A percentile compares a stretch with the other conserved stretches of the same genome.
These are phyloP conservation scores for Alternaria dauci DNA, from an alignment of 2,329 filamentous ascomycete genomes.

Conservation along the genomic window DNA sequence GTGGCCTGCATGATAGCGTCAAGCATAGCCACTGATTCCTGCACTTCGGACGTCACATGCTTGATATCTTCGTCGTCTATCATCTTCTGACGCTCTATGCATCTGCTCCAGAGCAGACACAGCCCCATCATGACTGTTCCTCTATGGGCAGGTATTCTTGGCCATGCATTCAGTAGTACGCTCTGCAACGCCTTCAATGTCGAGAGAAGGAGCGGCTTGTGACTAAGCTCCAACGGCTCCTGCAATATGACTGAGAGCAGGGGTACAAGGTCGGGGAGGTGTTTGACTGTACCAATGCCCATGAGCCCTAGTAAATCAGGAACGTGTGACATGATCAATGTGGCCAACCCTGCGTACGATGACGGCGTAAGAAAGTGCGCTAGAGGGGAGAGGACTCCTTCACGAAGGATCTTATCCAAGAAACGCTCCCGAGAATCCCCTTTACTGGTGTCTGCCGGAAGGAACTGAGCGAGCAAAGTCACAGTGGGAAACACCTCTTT, in stretches of 20 bases:
- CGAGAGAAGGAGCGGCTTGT: slow-evolving; percentile 62
- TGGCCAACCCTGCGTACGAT: slow-evolving; percentile 65
- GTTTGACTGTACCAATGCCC: slow-evolving; percentile 70
- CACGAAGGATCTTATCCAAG: slow-evolving; percentile 57
- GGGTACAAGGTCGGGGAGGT: slow-evolving; percentile 74
- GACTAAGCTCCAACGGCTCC: slow-evolving; percentile 71
- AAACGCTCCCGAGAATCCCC: slow-evolving; percentile 29
- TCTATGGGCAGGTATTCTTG: slow-evolving; percentile 69
- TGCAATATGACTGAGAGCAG: slow-evolving; percentile 71
- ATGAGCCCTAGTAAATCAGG: slow-evolving; percentile 62
- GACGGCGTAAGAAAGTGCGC: slow-evolving; percentile 61
- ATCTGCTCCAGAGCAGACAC: slow-evolving; percentile 47
- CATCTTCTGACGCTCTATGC: slow-evolving; percentile 32
- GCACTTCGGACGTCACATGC: slow-evolving; percentile 27
- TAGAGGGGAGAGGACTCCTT: slow-evolving; percentile 56
- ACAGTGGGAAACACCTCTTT: slow-evolving; percentile 72
- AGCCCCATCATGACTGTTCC: slow-evolving; percentile 71
- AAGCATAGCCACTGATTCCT: slow-evolving; percentile 39
- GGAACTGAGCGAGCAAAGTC: slow-evolving; percentile 59
- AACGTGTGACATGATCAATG: slow-evolving; percentile 64
- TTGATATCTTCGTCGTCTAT: slow-evolving; percentile 23
- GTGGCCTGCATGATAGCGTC: slow-evolving; percentile 31
- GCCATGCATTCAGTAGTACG: slow-evolving; percentile 72
- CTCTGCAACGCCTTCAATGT: slow-evolving; percentile 64
- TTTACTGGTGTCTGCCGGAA: slow-evolving; percentile 15